Evolutionary conservation across 192 early-diverging fungal species (phyloP).

Genomic region (Backusella liffmaniae): DNA sequence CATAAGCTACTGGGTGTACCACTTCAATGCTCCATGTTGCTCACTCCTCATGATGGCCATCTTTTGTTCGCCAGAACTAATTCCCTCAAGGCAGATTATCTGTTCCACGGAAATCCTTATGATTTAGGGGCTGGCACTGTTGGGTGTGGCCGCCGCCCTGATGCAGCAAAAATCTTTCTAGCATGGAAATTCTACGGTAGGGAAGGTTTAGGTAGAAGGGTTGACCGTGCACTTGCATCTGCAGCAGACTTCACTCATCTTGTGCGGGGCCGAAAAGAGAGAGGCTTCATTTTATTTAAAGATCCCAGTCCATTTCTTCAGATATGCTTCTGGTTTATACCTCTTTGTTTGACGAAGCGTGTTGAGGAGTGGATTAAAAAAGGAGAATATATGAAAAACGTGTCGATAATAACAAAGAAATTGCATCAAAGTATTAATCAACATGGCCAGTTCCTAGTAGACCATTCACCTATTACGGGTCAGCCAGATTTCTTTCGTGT

Average conservation of each 20-base stretch:
- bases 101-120: constrained; percentile 64
- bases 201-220: constrained; percentile 51
- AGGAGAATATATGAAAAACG: constrained; percentile 30
- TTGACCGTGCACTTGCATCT: constrained; percentile 57
- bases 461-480: constrained; percentile 61
- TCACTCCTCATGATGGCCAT: constrained; percentile 45
- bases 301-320: constrained; percentile 44
- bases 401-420: constrained; percentile 41
- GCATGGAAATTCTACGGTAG: constrained; percentile 76
- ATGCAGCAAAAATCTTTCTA: constrained; percentile 79
- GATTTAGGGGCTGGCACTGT: constrained; percentile 77
- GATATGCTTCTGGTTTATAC: constrained; percentile 80
- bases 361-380: constrained; percentile 23
- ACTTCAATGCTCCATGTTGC: constrained; percentile 73
- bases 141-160: constrained; percentile 78
- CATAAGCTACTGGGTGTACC: constrained; percentile 84
- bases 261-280: constrained; percentile 23
- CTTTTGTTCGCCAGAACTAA: constrained; percentile 60
- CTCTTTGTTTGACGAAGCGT: constrained; percentile 11
- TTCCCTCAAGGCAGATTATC: constrained; percentile 62
- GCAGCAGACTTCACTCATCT: constrained; percentile 46
- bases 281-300: constrained; percentile 46
- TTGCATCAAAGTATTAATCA: constrained; percentile 46
- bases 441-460: constrained; percentile 62
- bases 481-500: constrained; percentile 70